Percentiles rank a stretch among this genome's conserved stretches.
phyloP scores from a whole-genome alignment of 345 rosid species.

The Jatropha curcas region DNA sequence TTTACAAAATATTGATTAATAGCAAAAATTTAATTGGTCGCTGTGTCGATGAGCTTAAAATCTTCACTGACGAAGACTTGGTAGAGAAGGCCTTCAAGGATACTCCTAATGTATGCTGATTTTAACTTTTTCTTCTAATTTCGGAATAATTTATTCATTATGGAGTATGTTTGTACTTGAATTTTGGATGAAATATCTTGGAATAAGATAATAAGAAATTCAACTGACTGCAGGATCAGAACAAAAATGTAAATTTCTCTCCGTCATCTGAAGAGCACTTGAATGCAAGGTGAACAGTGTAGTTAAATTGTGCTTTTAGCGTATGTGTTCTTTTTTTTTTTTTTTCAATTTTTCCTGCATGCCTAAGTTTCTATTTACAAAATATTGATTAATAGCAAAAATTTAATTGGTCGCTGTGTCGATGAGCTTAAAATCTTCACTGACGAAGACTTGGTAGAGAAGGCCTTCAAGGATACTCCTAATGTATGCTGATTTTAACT shows the following conservation, averaged over 20 bases:
- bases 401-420: constrained; percentile 31
- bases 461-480: constrained; percentile 56
- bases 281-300: constrained; percentile 20
- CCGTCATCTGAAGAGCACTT: constrained; percentile 22
- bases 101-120: constrained; percentile 35
- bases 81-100: constrained; percentile 60
- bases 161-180: no score
- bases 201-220: no score
- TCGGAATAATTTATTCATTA: no score
- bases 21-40: not conserved
- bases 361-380: not conserved
- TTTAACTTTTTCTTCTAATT: not conserved
- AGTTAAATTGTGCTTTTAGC: no score
- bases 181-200: no score
- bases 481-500: constrained; percentile 22
- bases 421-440: constrained; percentile 53
- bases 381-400: not conserved
- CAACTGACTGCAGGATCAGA: constrained; percentile 26
- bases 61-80: constrained; percentile 50
- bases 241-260: constrained; percentile 17
- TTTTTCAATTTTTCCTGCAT: not conserved
- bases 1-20: not conserved
- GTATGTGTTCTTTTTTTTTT: not conserved
- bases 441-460: constrained; percentile 56
- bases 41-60: constrained; percentile 61